Conservation (phyloP, 139 green algal species). For the Chlorella vulgaris region DNA sequence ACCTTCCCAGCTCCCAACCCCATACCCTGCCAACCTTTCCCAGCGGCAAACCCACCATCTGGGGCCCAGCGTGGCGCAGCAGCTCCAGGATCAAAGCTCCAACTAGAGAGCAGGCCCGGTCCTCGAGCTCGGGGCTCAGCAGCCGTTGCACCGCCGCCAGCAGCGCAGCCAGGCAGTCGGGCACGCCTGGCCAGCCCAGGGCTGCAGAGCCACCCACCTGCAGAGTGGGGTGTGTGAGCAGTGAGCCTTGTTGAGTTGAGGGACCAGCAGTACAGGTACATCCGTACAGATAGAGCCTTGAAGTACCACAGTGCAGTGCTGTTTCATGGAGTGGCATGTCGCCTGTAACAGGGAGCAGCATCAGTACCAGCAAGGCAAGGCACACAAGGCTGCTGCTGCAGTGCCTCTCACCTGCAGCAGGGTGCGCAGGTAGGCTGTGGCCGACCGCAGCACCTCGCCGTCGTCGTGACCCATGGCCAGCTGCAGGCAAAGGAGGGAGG, state of each 20-base stretch:
- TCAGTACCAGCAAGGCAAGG: not conserved
- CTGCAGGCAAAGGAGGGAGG: not conserved
- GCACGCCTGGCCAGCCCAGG: constrained; percentile 41
- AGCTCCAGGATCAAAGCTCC: constrained; percentile 54
- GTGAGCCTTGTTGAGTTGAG: not conserved
- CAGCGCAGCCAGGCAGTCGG: constrained; percentile 34
- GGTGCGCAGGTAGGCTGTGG: constrained; percentile 35
- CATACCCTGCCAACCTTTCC: no score
- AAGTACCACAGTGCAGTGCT: no score
- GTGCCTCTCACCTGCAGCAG: not conserved
- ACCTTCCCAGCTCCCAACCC: no score
- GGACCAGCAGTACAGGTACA: no score
- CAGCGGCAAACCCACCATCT: constrained; percentile 26
- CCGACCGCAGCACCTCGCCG: constrained; percentile 26
- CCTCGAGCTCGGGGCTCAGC: constrained; percentile 50
- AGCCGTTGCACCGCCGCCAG: constrained; percentile 46
- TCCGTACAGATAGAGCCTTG: no score
- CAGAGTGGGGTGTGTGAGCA: not conserved
- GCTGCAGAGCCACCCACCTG: constrained; percentile 42
- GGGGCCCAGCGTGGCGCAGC: constrained; percentile 45
- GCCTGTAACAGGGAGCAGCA: not conserved
- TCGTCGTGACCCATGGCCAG: constrained; percentile 6
- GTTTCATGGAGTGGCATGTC: no score
- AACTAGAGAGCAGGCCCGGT: constrained; percentile 46
- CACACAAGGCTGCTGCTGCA: no score